Evolutionary conservation across 257 asterid species (phyloP), one percentile per base, ranked within the genome.

Genomic region (Primulina huaijiensis): DNA sequence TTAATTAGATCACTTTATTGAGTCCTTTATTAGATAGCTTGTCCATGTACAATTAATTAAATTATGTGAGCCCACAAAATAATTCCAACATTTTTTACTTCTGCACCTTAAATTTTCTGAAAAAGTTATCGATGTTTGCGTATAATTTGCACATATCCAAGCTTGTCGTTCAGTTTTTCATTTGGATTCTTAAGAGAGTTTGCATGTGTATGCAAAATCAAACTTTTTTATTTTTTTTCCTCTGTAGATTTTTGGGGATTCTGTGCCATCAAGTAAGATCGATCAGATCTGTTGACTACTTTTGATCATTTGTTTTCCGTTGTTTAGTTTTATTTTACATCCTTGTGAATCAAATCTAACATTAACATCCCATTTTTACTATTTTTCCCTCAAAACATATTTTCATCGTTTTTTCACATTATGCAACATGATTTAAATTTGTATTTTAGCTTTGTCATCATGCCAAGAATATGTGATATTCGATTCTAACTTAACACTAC

Each of bases 201-300:
- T 50, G 8, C 60, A 60, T 33, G n/a, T 71, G 58, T 20, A 35
- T 75, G 61, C 8, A 37, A 65, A 72, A 73, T 62, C 56, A 21
- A 29, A 29, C 60, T 31, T 62, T 23, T 72, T 60, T 12, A 25
- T 53, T 33, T 14, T 37, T 30, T 50, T 14, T 61, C 62, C 52
- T 67, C 40, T 81, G 84, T 72, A 93, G 99, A 88, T 90, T 85
- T 55, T 50, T 90, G 75, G 99, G 99, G 67, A 88, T 80, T 76
- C 76, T 90, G 67, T 93, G 89, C 82, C 97, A 93, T 82, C 97
- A 89, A 81, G 97, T 90, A 77, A 82, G 87, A 64, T 69, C 46
- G 87, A 64, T 69, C 46, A 40, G 46, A 67, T 67, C 23, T 7
- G 40, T 12, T 62, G 8, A 20, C 56, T 52, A 67, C 60, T 76